phyloP scores from a whole-genome alignment of 2,329 filamentous ascomycete genomes.

The Aciculosporium take region DNA sequence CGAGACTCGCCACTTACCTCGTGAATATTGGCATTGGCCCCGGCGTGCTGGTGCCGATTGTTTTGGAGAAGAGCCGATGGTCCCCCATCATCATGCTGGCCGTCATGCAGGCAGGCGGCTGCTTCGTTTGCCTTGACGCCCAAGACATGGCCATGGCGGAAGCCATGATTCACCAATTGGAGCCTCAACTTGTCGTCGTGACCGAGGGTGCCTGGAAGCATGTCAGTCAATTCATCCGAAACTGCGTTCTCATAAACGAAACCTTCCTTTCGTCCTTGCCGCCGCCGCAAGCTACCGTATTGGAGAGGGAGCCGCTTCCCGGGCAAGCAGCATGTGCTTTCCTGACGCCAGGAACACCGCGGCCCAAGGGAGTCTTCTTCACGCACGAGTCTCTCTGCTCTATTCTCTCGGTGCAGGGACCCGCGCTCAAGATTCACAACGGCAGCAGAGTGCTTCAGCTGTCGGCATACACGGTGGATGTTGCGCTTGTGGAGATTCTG shows the following conservation, averaged over 20 bases:
- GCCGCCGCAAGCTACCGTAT: constrained; percentile 16
- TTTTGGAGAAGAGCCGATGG: constrained; percentile 55
- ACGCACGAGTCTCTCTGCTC: constrained; percentile 45
- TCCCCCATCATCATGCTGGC: constrained; percentile 58
- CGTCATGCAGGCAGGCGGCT: constrained; percentile 43
- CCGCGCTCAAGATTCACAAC: constrained; percentile 32
- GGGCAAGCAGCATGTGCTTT: constrained; percentile 45
- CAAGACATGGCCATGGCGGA: constrained; percentile 27
- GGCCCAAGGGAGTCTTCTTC: constrained; percentile 46
- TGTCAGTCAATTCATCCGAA: constrained; percentile 25
- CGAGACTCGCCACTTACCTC: constrained; percentile 30
- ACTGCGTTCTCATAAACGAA: constrained; percentile 28
- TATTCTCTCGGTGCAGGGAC: constrained; percentile 34
- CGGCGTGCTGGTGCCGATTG: constrained; percentile 47
- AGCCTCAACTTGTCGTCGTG: constrained; percentile 28
- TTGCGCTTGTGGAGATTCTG: constrained; percentile 36
- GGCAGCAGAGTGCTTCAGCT: constrained; percentile 42
- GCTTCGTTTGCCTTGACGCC: constrained; percentile 35
- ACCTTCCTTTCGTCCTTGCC: constrained; percentile 23
- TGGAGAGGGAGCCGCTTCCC: constrained; percentile 20
- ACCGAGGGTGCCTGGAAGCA: constrained; percentile 27
- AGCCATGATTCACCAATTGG: constrained; percentile 28
- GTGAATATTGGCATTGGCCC: constrained; percentile 33
- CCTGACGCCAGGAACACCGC: constrained; percentile 37
- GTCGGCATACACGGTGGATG: constrained; percentile 39